Percentiles rank a stretch among this genome's conserved stretches.
Conservation (phyloP, 2,329 filamentous ascomycete species). For the Fusarium agapanthi region DNA sequence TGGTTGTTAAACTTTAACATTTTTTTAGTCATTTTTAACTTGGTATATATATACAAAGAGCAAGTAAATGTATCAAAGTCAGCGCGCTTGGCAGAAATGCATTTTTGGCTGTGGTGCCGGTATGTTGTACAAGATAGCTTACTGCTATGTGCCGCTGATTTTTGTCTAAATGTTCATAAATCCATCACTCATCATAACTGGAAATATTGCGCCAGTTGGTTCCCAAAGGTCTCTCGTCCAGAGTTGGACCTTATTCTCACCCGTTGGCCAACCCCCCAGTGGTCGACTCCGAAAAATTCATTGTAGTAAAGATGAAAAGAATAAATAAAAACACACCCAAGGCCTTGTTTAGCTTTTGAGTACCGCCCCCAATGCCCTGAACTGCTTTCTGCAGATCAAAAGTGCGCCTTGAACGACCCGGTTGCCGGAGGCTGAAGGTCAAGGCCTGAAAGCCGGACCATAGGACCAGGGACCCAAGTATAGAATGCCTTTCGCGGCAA, state of each 20-base stretch:
- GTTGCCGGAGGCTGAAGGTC: background rate
- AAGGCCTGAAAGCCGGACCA: conserved; percentile 1
- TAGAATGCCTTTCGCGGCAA: conserved; percentile 4
- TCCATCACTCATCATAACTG: conserved; percentile 35
- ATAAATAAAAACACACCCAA: conserved; percentile 15
- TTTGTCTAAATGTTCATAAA: conserved; percentile 38
- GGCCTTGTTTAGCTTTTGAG: conserved; percentile 31
- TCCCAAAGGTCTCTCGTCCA: conserved; percentile 2
- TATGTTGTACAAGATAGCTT: conserved; percentile 32
- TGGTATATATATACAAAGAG: conserved; percentile 4
- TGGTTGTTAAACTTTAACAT: background rate
- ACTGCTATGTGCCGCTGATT: conserved; percentile 24
- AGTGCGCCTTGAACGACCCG: conserved; percentile 19
- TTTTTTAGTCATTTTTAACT: conserved; percentile 3
- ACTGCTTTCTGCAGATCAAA: conserved; percentile 27
- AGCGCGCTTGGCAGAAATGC: conserved; percentile 17
- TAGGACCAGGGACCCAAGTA: background rate
- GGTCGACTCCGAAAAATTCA: background rate
- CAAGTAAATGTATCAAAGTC: conserved; percentile 7
- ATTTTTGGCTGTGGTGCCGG: conserved; percentile 13
- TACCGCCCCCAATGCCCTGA: conserved; percentile 20
- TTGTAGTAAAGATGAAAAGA: background rate
- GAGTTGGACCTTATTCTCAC: background rate
- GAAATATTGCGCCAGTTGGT: conserved; percentile 19
- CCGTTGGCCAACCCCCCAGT: background rate